phyloP scores from a whole-genome alignment of 1,284 basidiomycete genomes.

The Rugosomyces carneus region DNA sequence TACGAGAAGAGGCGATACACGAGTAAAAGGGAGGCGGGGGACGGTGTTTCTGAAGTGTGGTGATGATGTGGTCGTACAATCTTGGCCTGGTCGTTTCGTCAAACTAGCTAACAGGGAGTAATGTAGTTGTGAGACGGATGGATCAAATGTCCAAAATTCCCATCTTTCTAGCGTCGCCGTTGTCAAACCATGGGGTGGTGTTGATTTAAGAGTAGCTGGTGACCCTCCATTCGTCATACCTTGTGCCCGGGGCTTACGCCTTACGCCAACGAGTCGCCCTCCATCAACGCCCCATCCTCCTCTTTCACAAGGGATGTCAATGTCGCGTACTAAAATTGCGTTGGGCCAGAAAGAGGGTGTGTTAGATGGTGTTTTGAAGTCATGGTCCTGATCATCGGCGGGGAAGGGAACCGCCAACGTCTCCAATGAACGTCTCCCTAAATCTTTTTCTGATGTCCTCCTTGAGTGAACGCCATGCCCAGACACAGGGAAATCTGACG shows the following conservation, averaged over 20 bases:
- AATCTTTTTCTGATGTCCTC: conserved; percentile 61
- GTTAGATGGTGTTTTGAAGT: conserved; percentile 25
- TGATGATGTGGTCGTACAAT: conserved; percentile 21
- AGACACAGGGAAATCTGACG: conserved; percentile 64
- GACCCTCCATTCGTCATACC: conserved; percentile 25
- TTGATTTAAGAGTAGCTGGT: conserved; percentile 11
- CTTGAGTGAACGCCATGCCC: conserved; percentile 72
- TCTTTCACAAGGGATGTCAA: conserved; percentile 58
- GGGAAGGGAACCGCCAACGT: conserved; percentile 43
- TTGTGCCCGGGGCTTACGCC: conserved; percentile 50
- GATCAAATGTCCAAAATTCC: conserved; percentile 76
- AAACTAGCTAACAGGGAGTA: conserved; percentile 47
- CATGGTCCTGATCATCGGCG: conserved; percentile 42
- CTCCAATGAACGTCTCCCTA: conserved; percentile 45
- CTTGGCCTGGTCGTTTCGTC: conserved; percentile 15
- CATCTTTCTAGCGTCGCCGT: conserved; percentile 64
- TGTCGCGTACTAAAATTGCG: conserved; percentile 46
- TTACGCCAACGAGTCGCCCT: conserved; percentile 55
- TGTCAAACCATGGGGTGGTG: conserved; percentile 43
- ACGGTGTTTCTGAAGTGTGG: conserved; percentile 20
- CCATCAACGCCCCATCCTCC: conserved; percentile 66
- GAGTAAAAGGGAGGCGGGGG: conserved; percentile 71
- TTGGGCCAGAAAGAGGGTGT: conserved; percentile 46
- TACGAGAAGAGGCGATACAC: conserved; percentile 57
- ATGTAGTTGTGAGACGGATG: conserved; percentile 38